These are phyloP conservation scores for Penicillium oxalicum DNA, from an alignment of 2,329 filamentous ascomycete genomes.

Conservation along the genomic window DNA sequence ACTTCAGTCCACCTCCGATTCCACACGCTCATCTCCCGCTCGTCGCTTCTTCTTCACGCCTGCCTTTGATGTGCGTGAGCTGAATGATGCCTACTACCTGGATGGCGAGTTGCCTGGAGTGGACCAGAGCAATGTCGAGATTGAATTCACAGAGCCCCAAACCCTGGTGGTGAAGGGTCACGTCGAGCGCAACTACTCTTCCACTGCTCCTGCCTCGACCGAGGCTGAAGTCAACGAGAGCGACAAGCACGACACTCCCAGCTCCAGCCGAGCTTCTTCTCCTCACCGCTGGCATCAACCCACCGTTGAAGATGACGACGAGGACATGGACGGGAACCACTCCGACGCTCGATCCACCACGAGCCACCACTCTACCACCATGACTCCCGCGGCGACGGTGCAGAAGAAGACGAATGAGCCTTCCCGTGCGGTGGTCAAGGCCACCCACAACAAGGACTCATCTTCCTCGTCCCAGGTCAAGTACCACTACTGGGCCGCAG, in stretches of 20 bases:
- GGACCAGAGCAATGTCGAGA: conserved; percentile 39
- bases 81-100: conserved; percentile 37
- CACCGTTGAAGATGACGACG: conserved; percentile 51
- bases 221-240: not conserved
- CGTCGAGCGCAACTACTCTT: conserved; percentile 29
- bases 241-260: conserved; percentile 10
- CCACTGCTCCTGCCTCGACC: not conserved
- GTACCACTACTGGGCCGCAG: conserved; percentile 51
- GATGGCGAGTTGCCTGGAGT: conserved; percentile 44
- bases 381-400: conserved; percentile 7
- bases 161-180: conserved; percentile 42
- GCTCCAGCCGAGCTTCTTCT: conserved; percentile 14
- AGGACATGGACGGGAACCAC: conserved; percentile 12
- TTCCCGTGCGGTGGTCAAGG: conserved; percentile 6
- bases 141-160: conserved; percentile 43
- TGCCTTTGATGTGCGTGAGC: conserved; percentile 42
- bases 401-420: not conserved
- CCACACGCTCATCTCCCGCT: conserved; percentile 2
- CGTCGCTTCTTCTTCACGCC: conserved; percentile 31
- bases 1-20: not conserved
- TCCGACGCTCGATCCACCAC: conserved; percentile 4
- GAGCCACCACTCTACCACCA: conserved; percentile 4
- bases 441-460: not conserved
- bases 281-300: conserved; percentile 36
- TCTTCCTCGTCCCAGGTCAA: not conserved